Conservation (phyloP, 495 filamentous ascomycete species). For the Aspergillus taichungensis region DNA sequence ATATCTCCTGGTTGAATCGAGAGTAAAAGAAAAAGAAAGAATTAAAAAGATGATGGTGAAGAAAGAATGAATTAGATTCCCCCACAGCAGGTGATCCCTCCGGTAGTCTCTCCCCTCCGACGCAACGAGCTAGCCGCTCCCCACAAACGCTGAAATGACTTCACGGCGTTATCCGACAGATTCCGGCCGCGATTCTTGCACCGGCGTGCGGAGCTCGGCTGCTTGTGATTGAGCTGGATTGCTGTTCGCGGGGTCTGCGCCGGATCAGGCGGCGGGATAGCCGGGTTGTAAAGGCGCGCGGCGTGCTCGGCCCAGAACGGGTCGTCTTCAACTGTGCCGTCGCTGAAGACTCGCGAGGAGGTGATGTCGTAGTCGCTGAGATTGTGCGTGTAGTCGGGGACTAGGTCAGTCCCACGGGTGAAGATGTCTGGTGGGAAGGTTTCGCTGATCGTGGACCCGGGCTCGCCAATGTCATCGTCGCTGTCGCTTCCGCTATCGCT, state of each 20-base stretch:
- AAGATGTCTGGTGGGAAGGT: too few relatives aligned
- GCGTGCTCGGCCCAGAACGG: too few relatives aligned
- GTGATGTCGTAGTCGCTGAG: constrained; percentile 19
- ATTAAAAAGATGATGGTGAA: constrained; percentile 6
- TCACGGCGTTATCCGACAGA: too few relatives aligned
- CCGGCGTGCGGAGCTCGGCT: too few relatives aligned
- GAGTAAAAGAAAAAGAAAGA: constrained; percentile 9
- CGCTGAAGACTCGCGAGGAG: constrained; percentile 9
- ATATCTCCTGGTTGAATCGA: too few relatives aligned
- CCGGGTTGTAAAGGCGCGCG: too few relatives aligned
- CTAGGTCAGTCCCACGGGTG: constrained; percentile 2
- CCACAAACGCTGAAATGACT: constrained; percentile 3
- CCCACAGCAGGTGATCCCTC: too few relatives aligned
- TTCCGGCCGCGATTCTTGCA: too few relatives aligned
- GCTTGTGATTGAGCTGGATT: too few relatives aligned
- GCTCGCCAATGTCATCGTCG: constrained; percentile 25
- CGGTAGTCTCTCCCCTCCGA: too few relatives aligned
- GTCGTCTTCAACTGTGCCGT: constrained; percentile 6
- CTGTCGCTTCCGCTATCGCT: not conserved
- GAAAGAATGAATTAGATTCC: not conserved
- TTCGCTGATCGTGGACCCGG: constrained; percentile 26
- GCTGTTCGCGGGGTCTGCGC: too few relatives aligned
- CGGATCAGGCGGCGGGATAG: too few relatives aligned
- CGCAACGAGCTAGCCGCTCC: constrained; percentile 3
- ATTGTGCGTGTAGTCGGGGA: constrained; percentile 15